Percentiles rank a stretch among this genome's conserved stretches.
phyloP scores from a whole-genome alignment of 1,284 basidiomycete species.

The Heterobasidion parviporum region DNA sequence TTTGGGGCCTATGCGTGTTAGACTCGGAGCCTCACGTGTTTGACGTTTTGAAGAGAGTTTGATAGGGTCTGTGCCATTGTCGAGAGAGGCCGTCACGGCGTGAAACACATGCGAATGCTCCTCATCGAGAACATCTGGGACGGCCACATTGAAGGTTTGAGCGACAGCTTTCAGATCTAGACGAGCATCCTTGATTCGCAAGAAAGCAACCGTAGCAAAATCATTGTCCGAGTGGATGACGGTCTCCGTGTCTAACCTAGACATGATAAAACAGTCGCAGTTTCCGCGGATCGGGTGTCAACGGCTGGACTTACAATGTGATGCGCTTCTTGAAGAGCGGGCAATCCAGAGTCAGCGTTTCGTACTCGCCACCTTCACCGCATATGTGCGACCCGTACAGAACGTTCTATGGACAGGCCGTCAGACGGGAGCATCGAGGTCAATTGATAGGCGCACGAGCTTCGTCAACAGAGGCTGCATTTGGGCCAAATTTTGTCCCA shows the following conservation, averaged over 20 bases:
- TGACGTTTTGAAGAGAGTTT: neutral
- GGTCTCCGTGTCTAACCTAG: conserved; percentile 56
- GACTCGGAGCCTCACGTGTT: neutral
- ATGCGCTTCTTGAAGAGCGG: conserved; percentile 83
- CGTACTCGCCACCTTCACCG: conserved; percentile 98
- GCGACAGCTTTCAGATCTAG: conserved; percentile 44
- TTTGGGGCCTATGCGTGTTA: neutral
- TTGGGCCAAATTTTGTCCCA: conserved; percentile 71
- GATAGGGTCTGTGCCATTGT: conserved; percentile 11
- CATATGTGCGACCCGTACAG: conserved; percentile 91
- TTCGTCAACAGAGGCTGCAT: conserved; percentile 71
- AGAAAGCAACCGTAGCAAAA: conserved; percentile 82
- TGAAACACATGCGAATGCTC: conserved; percentile 1
- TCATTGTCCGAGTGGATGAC: conserved; percentile 71
- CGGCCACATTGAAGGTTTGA: conserved; percentile 12
- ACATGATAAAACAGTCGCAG: neutral
- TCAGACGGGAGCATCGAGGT: neutral
- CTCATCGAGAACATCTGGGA: conserved; percentile 49
- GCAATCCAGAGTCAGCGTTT: conserved; percentile 87
- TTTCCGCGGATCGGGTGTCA: neutral
- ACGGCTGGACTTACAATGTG: conserved; percentile 58
- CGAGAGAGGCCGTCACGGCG: conserved; percentile 13
- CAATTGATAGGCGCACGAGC: conserved; percentile 43
- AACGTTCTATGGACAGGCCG: conserved; percentile 46
- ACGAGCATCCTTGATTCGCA: conserved; percentile 65